Conservation (phyloP, 2,329 filamentous ascomycete genomes). For the Amphichorda felina region DNA sequence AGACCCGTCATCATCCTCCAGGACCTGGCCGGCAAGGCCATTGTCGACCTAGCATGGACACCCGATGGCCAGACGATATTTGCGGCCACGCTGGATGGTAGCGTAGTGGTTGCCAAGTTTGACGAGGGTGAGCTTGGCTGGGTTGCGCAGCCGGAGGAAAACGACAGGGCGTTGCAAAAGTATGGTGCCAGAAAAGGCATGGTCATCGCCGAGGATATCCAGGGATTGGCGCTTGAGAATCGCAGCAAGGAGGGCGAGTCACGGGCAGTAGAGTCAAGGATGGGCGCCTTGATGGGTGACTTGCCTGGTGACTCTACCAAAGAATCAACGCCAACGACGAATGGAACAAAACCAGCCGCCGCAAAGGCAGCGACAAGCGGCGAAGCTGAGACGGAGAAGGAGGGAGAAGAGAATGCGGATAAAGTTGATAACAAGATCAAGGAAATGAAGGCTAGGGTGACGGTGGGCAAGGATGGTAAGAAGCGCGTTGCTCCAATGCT, state of each 20-base stretch:
- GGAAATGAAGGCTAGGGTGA: slow-evolving; percentile 77
- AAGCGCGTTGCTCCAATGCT: slow-evolving; percentile 89
- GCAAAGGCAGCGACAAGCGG: slow-evolving; percentile 24
- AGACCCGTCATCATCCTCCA: slow-evolving; percentile 83
- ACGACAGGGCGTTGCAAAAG: slow-evolving; percentile 84
- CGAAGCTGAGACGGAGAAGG: slow-evolving; percentile 19
- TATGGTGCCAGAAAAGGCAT: slow-evolving; percentile 82
- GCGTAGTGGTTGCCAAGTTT: slow-evolving; percentile 72
- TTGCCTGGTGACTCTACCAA: slow-evolving; percentile 40
- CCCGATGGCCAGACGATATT: slow-evolving; percentile 84
- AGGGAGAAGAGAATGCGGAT: slow-evolving; percentile 23
- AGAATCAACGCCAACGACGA: slow-evolving; percentile 22
- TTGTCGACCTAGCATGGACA: slow-evolving; percentile 89
- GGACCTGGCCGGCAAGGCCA: slow-evolving; percentile 80
- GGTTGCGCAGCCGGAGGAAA: slow-evolving; percentile 76
- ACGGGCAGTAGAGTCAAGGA: slow-evolving; percentile 80
- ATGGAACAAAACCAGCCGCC: slow-evolving; percentile 33
- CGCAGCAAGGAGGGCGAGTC: slow-evolving; percentile 86
- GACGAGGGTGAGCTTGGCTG: slow-evolving; percentile 81
- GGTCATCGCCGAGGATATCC: slow-evolving; percentile 85
- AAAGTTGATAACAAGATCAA: slow-evolving; percentile 42
- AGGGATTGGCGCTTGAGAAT: slow-evolving; percentile 78
- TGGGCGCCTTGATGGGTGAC: slow-evolving; percentile 98
- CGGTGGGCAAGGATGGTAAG: slow-evolving; percentile 91
- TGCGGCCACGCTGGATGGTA: slow-evolving; percentile 79